Base-by-base conservation (phyloP, 306 rosid genomes). In the Lathyrus oleraceus region DNA sequence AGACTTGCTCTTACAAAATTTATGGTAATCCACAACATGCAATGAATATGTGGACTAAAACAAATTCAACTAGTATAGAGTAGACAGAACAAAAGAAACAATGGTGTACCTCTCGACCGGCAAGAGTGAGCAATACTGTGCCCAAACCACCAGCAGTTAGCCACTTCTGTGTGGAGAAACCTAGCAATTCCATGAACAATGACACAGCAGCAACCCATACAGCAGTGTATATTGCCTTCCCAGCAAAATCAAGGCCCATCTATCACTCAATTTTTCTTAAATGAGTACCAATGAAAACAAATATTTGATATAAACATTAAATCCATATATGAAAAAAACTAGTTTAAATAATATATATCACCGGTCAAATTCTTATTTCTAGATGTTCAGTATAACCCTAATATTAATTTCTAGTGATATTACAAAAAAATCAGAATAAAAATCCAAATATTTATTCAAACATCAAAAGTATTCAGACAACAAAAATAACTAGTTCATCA, bases 91-190 rank as follows among this genome's bases (percentile, higher is more conserved):
- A 45, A 63, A 77, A 64, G 79, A 83, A 74, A 82, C 11, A 38
- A 20, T 19, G 49, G 11, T 38, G 61, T 83, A 95, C 99, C 99
- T 95, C 99, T 17, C 99, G 96, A 65, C 97, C 99, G 5, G 99
- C 90, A 66, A 95, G 97, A 43, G 99, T 95, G 49, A 95, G 91
- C 80, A 95, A 78, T 21, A 95, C 97, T 25, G 97, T 95, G 21
- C 99, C 97, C 61, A 95, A 91, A 91, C 99, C 96, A 73, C 99
- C 99, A 40, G 99, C 99, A 62, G 99, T 95, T 71, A 95, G 69
- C 99, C 97, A 95, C 86, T 65, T 95, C 80, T 95, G 97, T 76
- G 97, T 85, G 80, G 99, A 95, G 84, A 91, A 95, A 69, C 99
- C 99, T 53, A 95, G 86, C 83, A 95, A 80, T 83, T 95, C 99